Conservation (phyloP, 352 stramenopile species). For the Phytophthora sojae region DNA sequence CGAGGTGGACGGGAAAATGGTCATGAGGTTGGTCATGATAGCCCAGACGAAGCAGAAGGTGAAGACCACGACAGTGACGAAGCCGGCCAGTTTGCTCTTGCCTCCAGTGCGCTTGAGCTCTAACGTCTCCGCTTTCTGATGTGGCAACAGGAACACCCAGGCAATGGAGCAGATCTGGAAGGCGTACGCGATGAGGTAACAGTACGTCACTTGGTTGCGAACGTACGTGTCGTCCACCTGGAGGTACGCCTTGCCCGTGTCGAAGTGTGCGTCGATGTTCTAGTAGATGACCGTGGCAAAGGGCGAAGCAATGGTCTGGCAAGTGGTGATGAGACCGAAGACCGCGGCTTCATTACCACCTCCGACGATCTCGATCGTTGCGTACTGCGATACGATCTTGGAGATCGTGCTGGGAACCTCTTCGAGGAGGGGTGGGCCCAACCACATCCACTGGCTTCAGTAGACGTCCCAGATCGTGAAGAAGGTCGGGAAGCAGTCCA, state of each 20-base stretch:
- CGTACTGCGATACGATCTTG: slow-evolving; percentile 56
- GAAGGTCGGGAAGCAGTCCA: slow-evolving; percentile 52
- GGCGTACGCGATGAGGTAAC: slow-evolving; percentile 50
- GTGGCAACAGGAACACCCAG: slow-evolving; percentile 47
- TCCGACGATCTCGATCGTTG: slow-evolving; percentile 56
- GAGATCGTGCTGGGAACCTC: slow-evolving; percentile 45
- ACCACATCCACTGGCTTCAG: slow-evolving; percentile 64
- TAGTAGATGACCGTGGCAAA: slow-evolving; percentile 59
- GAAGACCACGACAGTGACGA: slow-evolving; percentile 48
- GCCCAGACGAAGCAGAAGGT: slow-evolving; percentile 55
- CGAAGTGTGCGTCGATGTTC: slow-evolving; percentile 59
- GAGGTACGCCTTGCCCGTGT: slow-evolving; percentile 39
- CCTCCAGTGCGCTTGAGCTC: slow-evolving; percentile 50
- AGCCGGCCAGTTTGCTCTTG: slow-evolving; percentile 44
- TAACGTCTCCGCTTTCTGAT: slow-evolving; percentile 49
- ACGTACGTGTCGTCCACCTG: slow-evolving; percentile 39
- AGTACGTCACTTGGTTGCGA: slow-evolving; percentile 45
- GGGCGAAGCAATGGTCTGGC: slow-evolving; percentile 47
- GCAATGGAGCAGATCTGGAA: slow-evolving; percentile 50
- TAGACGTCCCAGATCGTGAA: slow-evolving; percentile 64
- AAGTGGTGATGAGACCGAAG: slow-evolving; percentile 55
- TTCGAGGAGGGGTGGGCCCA: slow-evolving; percentile 52
- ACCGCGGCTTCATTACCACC: slow-evolving; percentile 55
- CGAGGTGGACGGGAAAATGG: slow-evolving; percentile 45
- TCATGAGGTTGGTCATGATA: slow-evolving; percentile 63